Percentiles rank a stretch among this genome's conserved stretches.
These are phyloP conservation scores for Cyclocybe cylindracea DNA, from an alignment of 768 basidiomycete species.

Conservation along the genomic window DNA sequence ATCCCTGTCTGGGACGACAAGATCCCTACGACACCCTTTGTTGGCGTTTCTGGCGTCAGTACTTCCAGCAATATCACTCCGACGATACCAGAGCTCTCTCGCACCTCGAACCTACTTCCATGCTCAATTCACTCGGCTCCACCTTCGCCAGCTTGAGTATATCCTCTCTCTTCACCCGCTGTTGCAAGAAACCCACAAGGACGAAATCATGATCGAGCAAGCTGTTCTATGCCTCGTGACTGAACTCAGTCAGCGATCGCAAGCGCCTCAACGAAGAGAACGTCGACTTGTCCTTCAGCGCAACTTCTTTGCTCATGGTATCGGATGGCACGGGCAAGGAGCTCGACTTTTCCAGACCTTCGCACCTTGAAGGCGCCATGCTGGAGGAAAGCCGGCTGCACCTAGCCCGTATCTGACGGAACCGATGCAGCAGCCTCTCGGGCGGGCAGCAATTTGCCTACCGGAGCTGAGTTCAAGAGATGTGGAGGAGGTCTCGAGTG, in stretches of 20 bases:
- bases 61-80: slow-evolving; percentile 86
- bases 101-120: slow-evolving; percentile 85
- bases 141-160: slow-evolving; percentile 82
- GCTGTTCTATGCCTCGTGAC: slow-evolving; percentile 83
- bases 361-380: slow-evolving; percentile 29
- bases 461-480: slow-evolving; percentile 21
- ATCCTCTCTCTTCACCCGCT: slow-evolving; percentile 76
- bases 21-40: slow-evolving; percentile 90
- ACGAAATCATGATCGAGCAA: slow-evolving; percentile 78
- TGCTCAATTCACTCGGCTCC: slow-evolving; percentile 96
- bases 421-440: slow-evolving; percentile 47
- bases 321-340: slow-evolving; percentile 39
- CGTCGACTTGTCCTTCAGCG: slow-evolving; percentile 49
- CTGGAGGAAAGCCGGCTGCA: slow-evolving; percentile 15
- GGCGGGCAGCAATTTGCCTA: slow-evolving; percentile 23
- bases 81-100: slow-evolving; percentile 79
- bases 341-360: slow-evolving; percentile 61
- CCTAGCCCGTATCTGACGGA: slow-evolving; percentile 39
- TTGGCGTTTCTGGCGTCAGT: slow-evolving; percentile 88
- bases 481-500: slow-evolving; percentile 6
- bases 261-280: slow-evolving; percentile 65
- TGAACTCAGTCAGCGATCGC: slow-evolving; percentile 78
- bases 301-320: slow-evolving; percentile 49
- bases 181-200: slow-evolving; percentile 64
- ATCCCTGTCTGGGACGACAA: slow-evolving; percentile 96